phyloP scores from a whole-genome alignment of 2,329 filamentous ascomycete species.

The Penicillium sclerotigenum region DNA sequence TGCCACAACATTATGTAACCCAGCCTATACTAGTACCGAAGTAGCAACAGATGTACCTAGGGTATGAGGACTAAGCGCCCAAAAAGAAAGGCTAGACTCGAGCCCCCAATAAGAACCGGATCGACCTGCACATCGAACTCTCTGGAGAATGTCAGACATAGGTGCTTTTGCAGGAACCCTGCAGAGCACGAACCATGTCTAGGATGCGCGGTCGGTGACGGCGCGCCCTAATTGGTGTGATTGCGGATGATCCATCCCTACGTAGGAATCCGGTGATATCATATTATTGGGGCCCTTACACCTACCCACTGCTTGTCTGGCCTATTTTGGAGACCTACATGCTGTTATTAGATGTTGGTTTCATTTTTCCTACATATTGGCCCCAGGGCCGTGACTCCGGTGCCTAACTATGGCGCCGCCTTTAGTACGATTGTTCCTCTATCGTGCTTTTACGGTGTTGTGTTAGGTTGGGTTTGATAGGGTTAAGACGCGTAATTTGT shows the following conservation, averaged over 20 bases:
- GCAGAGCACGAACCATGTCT: conserved; percentile 7
- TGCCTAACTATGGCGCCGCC: neutral
- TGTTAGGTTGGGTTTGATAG: neutral
- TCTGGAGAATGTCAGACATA: conserved; percentile 11
- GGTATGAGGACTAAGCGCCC: neutral
- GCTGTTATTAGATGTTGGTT: conserved; percentile 1
- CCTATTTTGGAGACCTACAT: neutral
- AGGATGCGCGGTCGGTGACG: neutral
- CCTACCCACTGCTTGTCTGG: neutral
- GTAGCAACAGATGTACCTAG: neutral
- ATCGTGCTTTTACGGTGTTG: neutral
- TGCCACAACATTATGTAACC: conserved; percentile 4
- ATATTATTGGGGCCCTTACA: conserved; percentile 10
- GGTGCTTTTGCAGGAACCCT: conserved; percentile 5
- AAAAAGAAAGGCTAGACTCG: neutral
- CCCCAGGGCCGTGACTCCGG: neutral
- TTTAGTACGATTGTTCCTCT: neutral
- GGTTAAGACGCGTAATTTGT: neutral
- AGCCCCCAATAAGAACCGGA: neutral
- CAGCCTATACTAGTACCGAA: neutral
- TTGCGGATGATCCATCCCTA: neutral
- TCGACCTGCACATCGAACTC: conserved; percentile 4
- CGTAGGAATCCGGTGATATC: conserved; percentile 4
- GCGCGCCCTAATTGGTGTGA: neutral
- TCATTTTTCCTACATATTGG: conserved; percentile 4